Conservation (phyloP, 179 eudicot genomes). For the Silene vulgaris region DNA sequence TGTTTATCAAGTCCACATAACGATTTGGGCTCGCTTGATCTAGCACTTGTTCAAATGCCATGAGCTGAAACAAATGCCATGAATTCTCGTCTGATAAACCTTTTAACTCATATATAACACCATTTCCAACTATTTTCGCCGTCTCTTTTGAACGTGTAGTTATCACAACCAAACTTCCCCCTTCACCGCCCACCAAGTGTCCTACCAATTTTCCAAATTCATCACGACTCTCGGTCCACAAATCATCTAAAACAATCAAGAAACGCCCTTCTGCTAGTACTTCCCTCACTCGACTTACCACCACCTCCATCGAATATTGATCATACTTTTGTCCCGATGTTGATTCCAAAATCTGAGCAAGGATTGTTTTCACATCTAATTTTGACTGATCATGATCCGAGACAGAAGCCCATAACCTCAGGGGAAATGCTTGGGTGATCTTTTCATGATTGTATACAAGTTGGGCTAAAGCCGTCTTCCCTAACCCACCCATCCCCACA, state of each 20-base stretch:
- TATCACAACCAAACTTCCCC: constrained; percentile 7
- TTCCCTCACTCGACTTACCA: not conserved
- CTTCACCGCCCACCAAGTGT: constrained; percentile 2
- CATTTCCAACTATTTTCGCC: not conserved
- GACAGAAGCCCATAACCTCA: not conserved
- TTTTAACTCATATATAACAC: not conserved
- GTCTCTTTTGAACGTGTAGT: constrained; percentile 16
- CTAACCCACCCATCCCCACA: constrained; percentile 34
- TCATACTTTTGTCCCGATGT: not conserved
- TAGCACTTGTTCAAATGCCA: constrained; percentile 5
- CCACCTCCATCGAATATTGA: not conserved
- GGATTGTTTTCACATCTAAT: constrained; percentile 2
- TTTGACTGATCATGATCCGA: constrained; percentile 6
- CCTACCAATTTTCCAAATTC: not conserved
- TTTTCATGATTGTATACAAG: constrained; percentile 22
- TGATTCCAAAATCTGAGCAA: not conserved
- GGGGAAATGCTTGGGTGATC: constrained; percentile 11
- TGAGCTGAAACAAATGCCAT: constrained; percentile 8
- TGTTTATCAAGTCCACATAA: not conserved
- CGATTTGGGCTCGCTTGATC: not conserved
- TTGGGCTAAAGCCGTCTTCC: constrained; percentile 34
- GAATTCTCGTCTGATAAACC: constrained; percentile 18
- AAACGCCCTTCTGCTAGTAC: not conserved
- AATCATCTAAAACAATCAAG: constrained; percentile 16
- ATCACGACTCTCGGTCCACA: constrained; percentile 1